phyloP scores from a whole-genome alignment of 2,329 filamentous ascomycete species.

The Penicillium nordicum region DNA sequence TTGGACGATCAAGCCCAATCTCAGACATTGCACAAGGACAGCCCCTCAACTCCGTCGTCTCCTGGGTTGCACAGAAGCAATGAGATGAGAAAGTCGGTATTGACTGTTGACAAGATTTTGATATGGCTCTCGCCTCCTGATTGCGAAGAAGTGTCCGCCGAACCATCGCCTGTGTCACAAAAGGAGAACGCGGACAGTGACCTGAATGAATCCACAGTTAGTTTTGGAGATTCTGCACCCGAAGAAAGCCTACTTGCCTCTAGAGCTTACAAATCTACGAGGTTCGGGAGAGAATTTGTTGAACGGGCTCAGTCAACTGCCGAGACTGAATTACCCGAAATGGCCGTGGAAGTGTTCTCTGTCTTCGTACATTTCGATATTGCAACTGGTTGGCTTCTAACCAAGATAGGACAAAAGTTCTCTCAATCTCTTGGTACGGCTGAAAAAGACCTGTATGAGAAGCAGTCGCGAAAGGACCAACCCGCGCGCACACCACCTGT shows the following conservation, averaged over 20 bases:
- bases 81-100: constrained; percentile 35
- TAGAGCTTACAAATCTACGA: constrained; percentile 20
- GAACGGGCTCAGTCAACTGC: constrained; percentile 2
- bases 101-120: constrained; percentile 34
- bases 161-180: constrained; percentile 8
- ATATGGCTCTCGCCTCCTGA: constrained; percentile 37
- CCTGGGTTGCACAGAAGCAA: constrained; percentile 20
- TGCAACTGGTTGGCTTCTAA: constrained; percentile 41
- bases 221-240: constrained; percentile 20
- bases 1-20: constrained; percentile 7
- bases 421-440: constrained; percentile 18
- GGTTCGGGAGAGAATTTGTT: constrained; percentile 13
- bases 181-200: constrained; percentile 15
- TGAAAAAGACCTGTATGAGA: constrained; percentile 8
- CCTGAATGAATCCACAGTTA: constrained; percentile 21
- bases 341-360: constrained; percentile 34
- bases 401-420: constrained; percentile 36
- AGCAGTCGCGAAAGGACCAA: constrained; percentile 6
- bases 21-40: constrained; percentile 13
- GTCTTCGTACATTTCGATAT: constrained; percentile 38
- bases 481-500: constrained; percentile 15
- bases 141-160: constrained; percentile 5
- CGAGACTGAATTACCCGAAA: constrained; percentile 8
- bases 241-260: constrained; percentile 28
- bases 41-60: constrained; percentile 15